phyloP scores from a whole-genome alignment of 768 basidiomycete genomes.

The Fomitopsis serialis region DNA sequence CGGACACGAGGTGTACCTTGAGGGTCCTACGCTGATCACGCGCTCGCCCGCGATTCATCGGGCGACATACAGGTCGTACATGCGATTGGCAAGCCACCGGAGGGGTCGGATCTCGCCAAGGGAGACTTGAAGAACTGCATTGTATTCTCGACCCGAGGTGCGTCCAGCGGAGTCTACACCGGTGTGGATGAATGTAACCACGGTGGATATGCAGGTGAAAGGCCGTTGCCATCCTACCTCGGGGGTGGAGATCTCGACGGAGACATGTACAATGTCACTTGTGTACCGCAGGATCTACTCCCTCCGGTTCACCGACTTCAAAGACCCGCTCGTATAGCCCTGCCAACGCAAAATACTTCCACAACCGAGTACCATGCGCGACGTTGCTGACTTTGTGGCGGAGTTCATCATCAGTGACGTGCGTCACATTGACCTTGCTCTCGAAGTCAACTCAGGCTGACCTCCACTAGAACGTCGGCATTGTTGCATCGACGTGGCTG shows the following conservation, averaged over 20 bases:
- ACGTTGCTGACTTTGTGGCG: conserved; percentile 65
- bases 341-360: conserved; percentile 40
- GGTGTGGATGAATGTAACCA: no score
- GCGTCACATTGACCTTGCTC: conserved; percentile 10
- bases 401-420: conserved; percentile 67
- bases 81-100: conserved; percentile 55
- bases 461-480: conserved; percentile 54
- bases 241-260: conserved; percentile 70
- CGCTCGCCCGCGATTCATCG: conserved; percentile 64
- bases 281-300: conserved; percentile 16
- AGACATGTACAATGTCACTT: conserved; percentile 20
- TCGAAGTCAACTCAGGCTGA: not conserved
- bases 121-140: conserved; percentile 55
- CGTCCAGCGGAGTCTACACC: no score
- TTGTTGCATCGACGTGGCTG: conserved; percentile 61
- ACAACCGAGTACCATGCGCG: conserved; percentile 48
- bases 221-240: conserved; percentile 53
- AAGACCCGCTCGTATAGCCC: conserved; percentile 45
- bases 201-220: no score
- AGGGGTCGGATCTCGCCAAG: conserved; percentile 42
- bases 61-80: conserved; percentile 58
- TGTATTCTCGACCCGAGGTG: conserved; percentile 59
- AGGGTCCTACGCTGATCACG: conserved; percentile 52
- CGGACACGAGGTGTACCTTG: conserved; percentile 36
- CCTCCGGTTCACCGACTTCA: conserved; percentile 15